These are phyloP conservation scores for Coccomyxa subellipsoidea DNA, from an alignment of 163 green algal species.

Conservation along the genomic window DNA sequence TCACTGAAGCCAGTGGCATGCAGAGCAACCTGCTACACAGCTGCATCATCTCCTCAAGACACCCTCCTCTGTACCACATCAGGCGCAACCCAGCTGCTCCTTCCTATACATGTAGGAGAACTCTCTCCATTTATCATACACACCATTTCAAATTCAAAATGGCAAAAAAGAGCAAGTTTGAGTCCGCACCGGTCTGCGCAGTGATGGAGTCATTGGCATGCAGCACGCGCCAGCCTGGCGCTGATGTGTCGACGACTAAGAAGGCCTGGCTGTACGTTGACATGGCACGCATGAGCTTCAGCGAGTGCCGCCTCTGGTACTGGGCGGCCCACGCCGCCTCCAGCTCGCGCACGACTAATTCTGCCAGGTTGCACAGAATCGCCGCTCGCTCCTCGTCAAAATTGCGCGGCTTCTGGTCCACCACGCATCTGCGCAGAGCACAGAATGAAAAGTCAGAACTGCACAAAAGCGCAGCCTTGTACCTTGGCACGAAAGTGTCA, in stretches of 20 bases:
- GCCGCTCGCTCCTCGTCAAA: slow-evolving; percentile 62
- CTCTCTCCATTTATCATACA: no score
- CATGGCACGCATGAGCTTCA: background rate
- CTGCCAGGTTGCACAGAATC: slow-evolving; percentile 57
- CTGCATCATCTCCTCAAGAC: no score
- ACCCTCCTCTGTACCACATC: no score
- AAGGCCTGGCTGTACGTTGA: background rate
- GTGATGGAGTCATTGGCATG: background rate
- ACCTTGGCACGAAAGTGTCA: no score
- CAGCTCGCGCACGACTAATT: slow-evolving; percentile 2
- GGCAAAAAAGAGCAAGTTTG: background rate
- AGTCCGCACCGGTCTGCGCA: background rate
- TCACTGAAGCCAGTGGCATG: no score
- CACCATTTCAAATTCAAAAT: no score
- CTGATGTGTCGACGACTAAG: background rate
- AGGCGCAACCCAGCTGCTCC: no score
- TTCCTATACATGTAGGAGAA: no score
- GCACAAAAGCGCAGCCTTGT: no score
- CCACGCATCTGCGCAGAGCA: slow-evolving; percentile 28
- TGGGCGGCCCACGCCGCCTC: slow-evolving; percentile 1
- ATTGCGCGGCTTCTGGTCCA: slow-evolving; percentile 43
- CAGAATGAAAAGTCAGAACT: background rate
- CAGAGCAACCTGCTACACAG: no score
- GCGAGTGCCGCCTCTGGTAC: background rate
- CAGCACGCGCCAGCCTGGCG: background rate